phyloP scores from a whole-genome alignment of 257 asterid genomes.

The Solanum lignicaule region DNA sequence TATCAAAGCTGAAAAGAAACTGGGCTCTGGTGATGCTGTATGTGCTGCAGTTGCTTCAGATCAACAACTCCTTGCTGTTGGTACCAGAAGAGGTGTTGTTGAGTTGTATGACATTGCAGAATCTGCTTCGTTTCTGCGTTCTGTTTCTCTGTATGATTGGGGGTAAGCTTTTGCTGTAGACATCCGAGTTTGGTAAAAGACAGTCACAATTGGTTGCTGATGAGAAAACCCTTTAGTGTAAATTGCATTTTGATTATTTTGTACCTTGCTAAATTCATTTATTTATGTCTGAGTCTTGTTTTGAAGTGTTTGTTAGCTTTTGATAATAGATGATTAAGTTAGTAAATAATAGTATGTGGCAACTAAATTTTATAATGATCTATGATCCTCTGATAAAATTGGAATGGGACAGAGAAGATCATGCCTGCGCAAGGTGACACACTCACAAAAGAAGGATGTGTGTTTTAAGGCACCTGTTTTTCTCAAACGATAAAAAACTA shows the following conservation, averaged over 20 bases:
- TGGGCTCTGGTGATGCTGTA: slow-evolving; percentile 72
- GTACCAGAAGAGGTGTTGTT: slow-evolving; percentile 74
- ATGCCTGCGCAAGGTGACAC: neutral
- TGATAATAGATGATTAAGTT: neutral
- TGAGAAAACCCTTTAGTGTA: slow-evolving; percentile 2
- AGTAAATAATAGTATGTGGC: neutral
- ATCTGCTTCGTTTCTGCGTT: slow-evolving; percentile 61
- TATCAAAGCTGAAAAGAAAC: slow-evolving; percentile 53
- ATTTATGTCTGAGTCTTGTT: neutral
- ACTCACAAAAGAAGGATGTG: neutral
- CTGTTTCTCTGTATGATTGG: slow-evolving; percentile 90
- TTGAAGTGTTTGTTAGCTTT: neutral
- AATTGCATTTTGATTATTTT: slow-evolving; percentile 10
- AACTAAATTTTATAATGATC: neutral
- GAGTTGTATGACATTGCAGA: slow-evolving; percentile 88
- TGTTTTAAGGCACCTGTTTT: neutral
- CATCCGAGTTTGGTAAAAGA: slow-evolving; percentile 12
- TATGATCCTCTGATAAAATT: neutral
- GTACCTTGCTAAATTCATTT: neutral
- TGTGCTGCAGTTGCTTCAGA: slow-evolving; percentile 87
- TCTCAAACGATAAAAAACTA: neutral
- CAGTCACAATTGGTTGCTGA: slow-evolving; percentile 2
- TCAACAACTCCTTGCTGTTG: slow-evolving; percentile 96
- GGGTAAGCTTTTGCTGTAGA: slow-evolving; percentile 55
- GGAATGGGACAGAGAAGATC: neutral